A percentile compares a stretch with the other conserved stretches of the same genome.
Evolutionary conservation across 2,329 filamentous ascomycete genomes (phyloP).

Genomic region (Aspergillus neotritici): DNA sequence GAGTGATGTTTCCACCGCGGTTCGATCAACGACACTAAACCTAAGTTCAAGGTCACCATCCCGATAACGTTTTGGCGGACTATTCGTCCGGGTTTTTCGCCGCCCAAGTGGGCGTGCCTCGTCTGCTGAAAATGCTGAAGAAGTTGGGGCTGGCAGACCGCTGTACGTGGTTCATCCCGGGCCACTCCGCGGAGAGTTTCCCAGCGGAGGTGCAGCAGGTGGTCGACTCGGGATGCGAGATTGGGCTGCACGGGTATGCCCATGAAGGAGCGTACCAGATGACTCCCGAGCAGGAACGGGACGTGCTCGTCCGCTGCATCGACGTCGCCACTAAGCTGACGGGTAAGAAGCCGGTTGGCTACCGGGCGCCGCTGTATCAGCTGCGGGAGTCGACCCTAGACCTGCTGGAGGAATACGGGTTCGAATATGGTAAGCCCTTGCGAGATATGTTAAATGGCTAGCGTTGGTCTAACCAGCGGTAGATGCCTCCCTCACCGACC

Average conservation of each 20-base stretch:
- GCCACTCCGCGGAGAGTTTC: conserved; percentile 55
- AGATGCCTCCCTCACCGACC: conserved; percentile 40
- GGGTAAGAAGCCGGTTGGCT: conserved; percentile 58
- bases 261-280: conserved; percentile 67
- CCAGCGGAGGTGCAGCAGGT: conserved; percentile 48
- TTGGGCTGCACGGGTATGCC: conserved; percentile 55
- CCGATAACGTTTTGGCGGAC: conserved; percentile 52
- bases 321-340: conserved; percentile 64
- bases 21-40: not conserved
- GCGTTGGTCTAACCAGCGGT: not conserved
- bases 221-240: conserved; percentile 49
- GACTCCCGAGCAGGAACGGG: conserved; percentile 65
- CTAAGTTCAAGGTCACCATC: conserved; percentile 29
- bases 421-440: conserved; percentile 33
- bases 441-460: not conserved
- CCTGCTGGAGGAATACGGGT: conserved; percentile 37
- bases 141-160: conserved; percentile 48
- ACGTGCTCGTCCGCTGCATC: conserved; percentile 69
- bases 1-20: conserved; percentile 5
- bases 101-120: conserved; percentile 52
- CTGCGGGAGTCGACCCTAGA: conserved; percentile 37
- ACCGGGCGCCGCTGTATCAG: conserved; percentile 36
- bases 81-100: conserved; percentile 53
- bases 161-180: conserved; percentile 57
- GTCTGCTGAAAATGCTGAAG: conserved; percentile 50